Base-by-base conservation (phyloP, 1,139 yeast genomes). In the Hyphopichia fennica region DNA sequence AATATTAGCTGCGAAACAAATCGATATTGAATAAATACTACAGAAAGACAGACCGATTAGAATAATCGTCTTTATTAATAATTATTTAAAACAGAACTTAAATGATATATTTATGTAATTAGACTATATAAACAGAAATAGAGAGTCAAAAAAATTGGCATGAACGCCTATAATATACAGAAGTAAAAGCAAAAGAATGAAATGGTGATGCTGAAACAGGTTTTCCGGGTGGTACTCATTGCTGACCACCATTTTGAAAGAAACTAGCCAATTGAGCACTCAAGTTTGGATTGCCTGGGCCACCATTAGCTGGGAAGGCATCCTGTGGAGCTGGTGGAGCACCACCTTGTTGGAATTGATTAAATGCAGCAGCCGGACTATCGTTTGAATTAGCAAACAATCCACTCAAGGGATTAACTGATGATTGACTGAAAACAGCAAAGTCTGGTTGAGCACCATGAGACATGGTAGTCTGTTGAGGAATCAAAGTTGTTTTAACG, bases 391-490 rank as follows among this genome's bases (percentile, higher is more conserved):
- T 62, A 40, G 57, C 62, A 52, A 77, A 77, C 47, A 77, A 67
- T n/a, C 77, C 77, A 39, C 74, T 75, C 52, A 78, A 72, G 37
- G 82, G 82, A 51, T 77, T 77, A n/a, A 69, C 65, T 4, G 69
- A 54, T 13, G 70, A 63, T 45, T 67, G 73, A 22, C 58, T 61
- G 49, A 58, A 65, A 2, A 66, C 58, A 41, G 63, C 58, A 47
- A 67, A 69, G 29, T 64, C 72, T 2, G 71, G 75, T 46, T 58
- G 67, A 17, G 63, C 58, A 20, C 62, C 69, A 56, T 63, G 61
- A 19, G 56, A 46, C 58, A 57, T 52, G 11, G 50, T 42, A 5
- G 47, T 40, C 31, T 55, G 50, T 52, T 63, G 63, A 4, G 62
- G 59, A 39, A 63, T 54, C 47, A 65, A 54, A 10, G 71, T 61